Percentiles rank a stretch among this genome's conserved stretches.
phyloP scores from a whole-genome alignment of 2,329 filamentous ascomycete genomes.

The Chaetomium olivaceum region DNA sequence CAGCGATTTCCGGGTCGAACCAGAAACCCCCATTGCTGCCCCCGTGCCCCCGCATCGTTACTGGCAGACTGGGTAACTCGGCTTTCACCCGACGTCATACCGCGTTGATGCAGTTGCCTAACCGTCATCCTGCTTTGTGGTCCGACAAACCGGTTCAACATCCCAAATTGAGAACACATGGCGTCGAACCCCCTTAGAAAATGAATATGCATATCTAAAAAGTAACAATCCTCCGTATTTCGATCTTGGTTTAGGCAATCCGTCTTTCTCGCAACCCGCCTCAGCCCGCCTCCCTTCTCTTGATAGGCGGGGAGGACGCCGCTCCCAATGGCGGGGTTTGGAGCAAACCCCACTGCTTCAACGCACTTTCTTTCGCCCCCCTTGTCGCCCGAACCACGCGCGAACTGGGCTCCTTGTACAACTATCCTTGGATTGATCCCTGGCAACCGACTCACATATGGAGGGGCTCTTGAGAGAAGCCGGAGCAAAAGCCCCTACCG shows the following conservation, averaged over 20 bases:
- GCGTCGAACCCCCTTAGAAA: neutral
- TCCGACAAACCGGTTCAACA: slow-evolving; percentile 2
- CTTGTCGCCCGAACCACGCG: neutral
- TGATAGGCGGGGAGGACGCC: neutral
- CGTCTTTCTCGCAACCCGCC: neutral
- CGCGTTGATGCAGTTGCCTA: neutral
- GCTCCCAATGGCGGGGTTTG: slow-evolving; percentile 8
- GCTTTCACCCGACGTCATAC: slow-evolving; percentile 16
- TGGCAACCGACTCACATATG: neutral
- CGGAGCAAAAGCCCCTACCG: slow-evolving; percentile 18
- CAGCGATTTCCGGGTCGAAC: neutral
- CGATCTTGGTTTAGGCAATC: neutral
- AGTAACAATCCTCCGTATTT: neutral
- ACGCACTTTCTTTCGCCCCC: neutral
- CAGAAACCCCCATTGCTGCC: neutral
- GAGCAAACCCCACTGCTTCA: neutral
- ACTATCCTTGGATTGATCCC: slow-evolving; percentile 11
- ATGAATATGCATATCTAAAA: neutral
- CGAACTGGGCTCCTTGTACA: too few species aligned
- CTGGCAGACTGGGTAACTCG: too few species aligned
- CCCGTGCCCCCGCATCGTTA: too few species aligned
- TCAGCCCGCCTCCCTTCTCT: neutral
- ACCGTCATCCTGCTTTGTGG: neutral
- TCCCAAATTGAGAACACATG: neutral
- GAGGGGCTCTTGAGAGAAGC: neutral